Evolutionary conservation across 1,284 basidiomycete genomes (phyloP).

Genomic region (Xerocomus nothofagi): DNA sequence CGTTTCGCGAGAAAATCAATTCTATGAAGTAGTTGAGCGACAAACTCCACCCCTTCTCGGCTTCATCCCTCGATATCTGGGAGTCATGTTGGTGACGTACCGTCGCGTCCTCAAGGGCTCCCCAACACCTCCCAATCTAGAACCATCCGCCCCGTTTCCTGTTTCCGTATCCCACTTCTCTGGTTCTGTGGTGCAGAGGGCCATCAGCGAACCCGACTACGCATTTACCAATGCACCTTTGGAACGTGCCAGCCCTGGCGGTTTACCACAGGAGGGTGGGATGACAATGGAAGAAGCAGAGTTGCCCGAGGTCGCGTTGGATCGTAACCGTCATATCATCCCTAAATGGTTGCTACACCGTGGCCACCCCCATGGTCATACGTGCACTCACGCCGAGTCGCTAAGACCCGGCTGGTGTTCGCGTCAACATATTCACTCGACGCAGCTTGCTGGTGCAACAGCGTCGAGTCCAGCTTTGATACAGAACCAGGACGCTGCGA

Average conservation of each 20-base stretch:
- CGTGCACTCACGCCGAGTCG: constrained; percentile 50
- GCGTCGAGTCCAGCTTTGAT: constrained; percentile 68
- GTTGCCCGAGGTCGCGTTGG: constrained; percentile 87
- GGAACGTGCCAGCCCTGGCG: constrained; percentile 7
- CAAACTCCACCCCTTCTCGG: constrained; percentile 89
- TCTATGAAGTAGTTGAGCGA: constrained; percentile 95
- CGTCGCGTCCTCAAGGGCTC: constrained; percentile 64
- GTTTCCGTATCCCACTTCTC: constrained; percentile 21
- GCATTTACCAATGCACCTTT: constrained; percentile 6
- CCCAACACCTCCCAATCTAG: constrained; percentile 25
- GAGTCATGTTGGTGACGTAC: constrained; percentile 98
- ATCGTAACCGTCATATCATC: constrained; percentile 93
- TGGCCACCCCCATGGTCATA: constrained; percentile 42
- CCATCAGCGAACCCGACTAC: constrained; percentile 34
- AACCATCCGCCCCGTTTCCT: constrained; percentile 17
- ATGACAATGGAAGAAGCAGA: constrained; percentile 66
- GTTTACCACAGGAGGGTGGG: constrained; percentile 34
- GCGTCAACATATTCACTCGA: constrained; percentile 38
- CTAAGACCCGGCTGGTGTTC: constrained; percentile 32
- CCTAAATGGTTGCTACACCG: constrained; percentile 86
- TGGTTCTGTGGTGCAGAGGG: constrained; percentile 38
- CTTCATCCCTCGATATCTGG: constrained; percentile 95
- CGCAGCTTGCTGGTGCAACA: constrained; percentile 49
- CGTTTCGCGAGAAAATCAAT: constrained; percentile 94
- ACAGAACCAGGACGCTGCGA: constrained; percentile 20